Evolutionary conservation across 768 basidiomycete species (phyloP).

Genomic region (Tricholoma flavovirens): DNA sequence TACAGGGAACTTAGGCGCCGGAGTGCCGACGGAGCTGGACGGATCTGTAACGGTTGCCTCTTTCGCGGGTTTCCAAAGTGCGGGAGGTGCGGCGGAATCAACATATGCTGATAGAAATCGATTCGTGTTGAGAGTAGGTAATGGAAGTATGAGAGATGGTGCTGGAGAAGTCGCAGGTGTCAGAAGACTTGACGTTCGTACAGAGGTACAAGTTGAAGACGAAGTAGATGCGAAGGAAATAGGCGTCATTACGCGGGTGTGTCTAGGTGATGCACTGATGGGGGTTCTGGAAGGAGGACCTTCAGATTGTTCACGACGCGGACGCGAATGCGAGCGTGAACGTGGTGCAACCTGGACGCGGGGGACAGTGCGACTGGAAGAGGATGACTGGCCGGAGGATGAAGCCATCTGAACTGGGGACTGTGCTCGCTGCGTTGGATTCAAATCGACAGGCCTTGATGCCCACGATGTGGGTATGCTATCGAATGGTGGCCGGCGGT

Average conservation of each 20-base stretch:
- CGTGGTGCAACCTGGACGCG: constrained; percentile 6
- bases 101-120: not conserved
- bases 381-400: not conserved
- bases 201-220: not conserved
- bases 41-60: not conserved
- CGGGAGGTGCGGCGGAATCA: not conserved
- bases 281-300: not conserved
- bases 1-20: not conserved
- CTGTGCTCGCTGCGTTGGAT: constrained; percentile 10
- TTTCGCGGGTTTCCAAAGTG: not conserved
- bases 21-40: not conserved
- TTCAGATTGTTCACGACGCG: constrained; percentile 11
- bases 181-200: not conserved
- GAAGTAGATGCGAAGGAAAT: not conserved
- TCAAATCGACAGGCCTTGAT: constrained; percentile 21
- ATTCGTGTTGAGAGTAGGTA: not conserved
- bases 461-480: constrained; percentile 18
- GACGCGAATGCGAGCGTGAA: constrained; percentile 19
- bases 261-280: not conserved
- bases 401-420: not conserved
- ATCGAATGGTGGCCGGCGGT: constrained; percentile 12
- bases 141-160: not conserved
- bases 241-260: constrained; percentile 4
- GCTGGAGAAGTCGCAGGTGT: not conserved
- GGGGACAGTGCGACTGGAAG: not conserved